A percentile compares a stretch with the other conserved stretches of the same genome.
These are phyloP conservation scores for Eutrema yunnanense DNA, from an alignment of 345 rosid genomes.

Conservation along the genomic window DNA sequence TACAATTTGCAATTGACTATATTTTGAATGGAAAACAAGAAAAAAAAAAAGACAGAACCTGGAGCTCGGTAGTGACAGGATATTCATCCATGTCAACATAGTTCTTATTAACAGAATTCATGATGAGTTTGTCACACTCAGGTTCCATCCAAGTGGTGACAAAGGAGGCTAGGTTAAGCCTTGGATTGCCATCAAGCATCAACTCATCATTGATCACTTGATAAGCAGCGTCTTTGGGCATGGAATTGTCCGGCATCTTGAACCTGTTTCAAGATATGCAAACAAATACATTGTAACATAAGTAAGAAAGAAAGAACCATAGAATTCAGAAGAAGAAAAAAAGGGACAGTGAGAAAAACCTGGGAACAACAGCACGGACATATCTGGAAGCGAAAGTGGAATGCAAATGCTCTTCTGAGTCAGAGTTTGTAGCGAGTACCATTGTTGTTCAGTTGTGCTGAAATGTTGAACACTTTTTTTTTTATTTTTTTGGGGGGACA, in stretches of 20 bases:
- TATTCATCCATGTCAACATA: constrained; percentile 85
- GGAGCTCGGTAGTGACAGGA: constrained; percentile 82
- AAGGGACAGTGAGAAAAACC: constrained; percentile 16
- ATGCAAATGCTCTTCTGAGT: constrained; percentile 46
- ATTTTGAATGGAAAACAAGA: neutral
- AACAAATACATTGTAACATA: neutral
- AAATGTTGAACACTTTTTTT: neutral
- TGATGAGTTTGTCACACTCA: constrained; percentile 69
- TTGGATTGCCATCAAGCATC: constrained; percentile 76
- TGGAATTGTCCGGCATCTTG: constrained; percentile 53
- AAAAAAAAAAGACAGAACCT: constrained; percentile 24
- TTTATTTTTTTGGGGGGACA: neutral
- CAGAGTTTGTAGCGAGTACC: constrained; percentile 43
- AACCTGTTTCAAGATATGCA: constrained; percentile 34
- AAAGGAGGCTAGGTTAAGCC: constrained; percentile 74
- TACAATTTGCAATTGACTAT: neutral
- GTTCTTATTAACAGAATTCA: constrained; percentile 64
- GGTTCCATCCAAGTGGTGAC: constrained; percentile 93
- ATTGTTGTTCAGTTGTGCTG: constrained; percentile 18
- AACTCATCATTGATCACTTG: constrained; percentile 72
- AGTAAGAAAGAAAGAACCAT: neutral
- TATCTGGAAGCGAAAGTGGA: constrained; percentile 81
- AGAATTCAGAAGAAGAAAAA: neutral
- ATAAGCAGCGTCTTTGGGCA: constrained; percentile 74
- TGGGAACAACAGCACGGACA: constrained; percentile 60